phyloP scores from a whole-genome alignment of 352 stramenopile species.

The Pythium rhizo-oryzae region DNA sequence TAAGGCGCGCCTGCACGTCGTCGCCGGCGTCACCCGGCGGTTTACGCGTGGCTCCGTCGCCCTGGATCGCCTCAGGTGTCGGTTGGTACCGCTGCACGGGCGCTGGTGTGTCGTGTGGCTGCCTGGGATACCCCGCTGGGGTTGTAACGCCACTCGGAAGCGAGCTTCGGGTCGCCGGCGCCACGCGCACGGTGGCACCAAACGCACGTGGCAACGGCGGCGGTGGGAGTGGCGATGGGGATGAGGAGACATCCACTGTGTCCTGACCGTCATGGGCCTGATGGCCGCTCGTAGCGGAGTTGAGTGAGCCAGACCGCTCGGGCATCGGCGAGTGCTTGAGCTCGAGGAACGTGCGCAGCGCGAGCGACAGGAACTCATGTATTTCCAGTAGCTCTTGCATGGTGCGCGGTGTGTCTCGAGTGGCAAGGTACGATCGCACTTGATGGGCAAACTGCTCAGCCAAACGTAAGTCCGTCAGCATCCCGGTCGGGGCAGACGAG shows the following conservation, averaged over 20 bases:
- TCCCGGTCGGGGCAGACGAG: too few species aligned
- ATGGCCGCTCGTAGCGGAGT: constrained; percentile 20
- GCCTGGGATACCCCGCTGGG: neutral
- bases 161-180: neutral
- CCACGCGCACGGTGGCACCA: neutral
- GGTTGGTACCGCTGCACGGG: neutral
- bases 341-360: constrained; percentile 19
- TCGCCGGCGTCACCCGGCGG: neutral
- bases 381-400: constrained; percentile 16
- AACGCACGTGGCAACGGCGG: constrained; percentile 21
- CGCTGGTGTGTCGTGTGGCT: neutral
- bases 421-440: constrained; percentile 14
- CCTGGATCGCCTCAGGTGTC: too few species aligned
- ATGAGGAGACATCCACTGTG: constrained; percentile 9
- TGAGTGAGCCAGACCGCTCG: constrained; percentile 3
- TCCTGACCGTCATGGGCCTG: constrained; percentile 15
- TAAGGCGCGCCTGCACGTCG: constrained; percentile 16
- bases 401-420: neutral
- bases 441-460: constrained; percentile 25
- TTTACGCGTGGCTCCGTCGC: neutral
- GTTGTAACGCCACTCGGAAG: neutral
- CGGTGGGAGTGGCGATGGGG: constrained; percentile 29
- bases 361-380: constrained; percentile 25
- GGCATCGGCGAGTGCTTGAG: neutral
- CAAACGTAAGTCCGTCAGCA: too few species aligned